phyloP scores from a whole-genome alignment of 2,329 filamentous ascomycete species.

The Zymoseptoria ardabiliae region DNA sequence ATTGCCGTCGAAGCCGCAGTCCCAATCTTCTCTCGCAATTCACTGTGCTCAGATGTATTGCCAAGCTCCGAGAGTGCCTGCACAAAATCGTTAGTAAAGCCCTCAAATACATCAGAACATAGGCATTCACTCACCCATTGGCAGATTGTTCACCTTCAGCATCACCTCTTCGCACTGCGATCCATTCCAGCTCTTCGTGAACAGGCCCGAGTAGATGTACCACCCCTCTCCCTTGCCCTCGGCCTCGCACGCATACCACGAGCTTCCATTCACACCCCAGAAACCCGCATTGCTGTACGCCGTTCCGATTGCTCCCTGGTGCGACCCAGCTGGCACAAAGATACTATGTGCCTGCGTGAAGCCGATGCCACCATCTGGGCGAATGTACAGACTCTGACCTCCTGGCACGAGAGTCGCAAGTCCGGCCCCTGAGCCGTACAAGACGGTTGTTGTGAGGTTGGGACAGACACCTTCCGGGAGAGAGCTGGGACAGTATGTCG shows the following conservation, averaged over 20 bases:
- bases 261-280: slow-evolving; percentile 10
- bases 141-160: not conserved
- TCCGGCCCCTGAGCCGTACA: not conserved
- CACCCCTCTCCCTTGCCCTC: not conserved
- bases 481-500: not conserved
- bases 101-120: not conserved
- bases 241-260: slow-evolving; percentile 13
- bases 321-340: not conserved
- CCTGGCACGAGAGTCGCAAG: slow-evolving; percentile 17
- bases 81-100: not conserved
- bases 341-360: slow-evolving; percentile 15
- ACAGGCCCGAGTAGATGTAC: not conserved
- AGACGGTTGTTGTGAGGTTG: not conserved
- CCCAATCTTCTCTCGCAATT: not conserved
- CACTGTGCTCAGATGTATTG: not conserved
- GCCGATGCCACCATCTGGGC: slow-evolving; percentile 13
- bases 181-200: not conserved
- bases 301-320: slow-evolving; percentile 5
- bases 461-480: not conserved
- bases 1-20: no score
- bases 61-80: not conserved
- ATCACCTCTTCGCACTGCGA: not conserved
- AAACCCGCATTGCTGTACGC: slow-evolving; percentile 15
- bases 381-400: slow-evolving; percentile 17
- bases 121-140: not conserved